These are phyloP conservation scores for Kazachstania kunashirensis DNA, from an alignment of 805 yeast species.

Conservation along the genomic window DNA sequence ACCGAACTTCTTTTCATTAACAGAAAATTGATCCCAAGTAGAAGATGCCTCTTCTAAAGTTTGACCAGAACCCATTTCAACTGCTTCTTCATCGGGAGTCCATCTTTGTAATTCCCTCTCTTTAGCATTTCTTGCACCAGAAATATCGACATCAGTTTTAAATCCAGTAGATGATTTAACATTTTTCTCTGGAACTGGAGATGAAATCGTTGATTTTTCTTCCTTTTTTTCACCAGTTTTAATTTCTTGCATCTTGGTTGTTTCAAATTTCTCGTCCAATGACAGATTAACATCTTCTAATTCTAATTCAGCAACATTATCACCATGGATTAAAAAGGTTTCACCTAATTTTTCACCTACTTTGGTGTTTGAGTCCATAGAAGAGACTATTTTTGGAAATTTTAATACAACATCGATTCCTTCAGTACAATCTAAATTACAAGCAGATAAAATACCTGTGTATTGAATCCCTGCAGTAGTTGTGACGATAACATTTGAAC, in stretches of 20 bases:
- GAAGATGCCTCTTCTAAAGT: slow-evolving; percentile 31
- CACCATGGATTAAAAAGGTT: slow-evolving; percentile 24
- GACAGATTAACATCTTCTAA: slow-evolving; percentile 28
- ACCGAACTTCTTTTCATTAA: slow-evolving; percentile 83
- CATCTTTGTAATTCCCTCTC: slow-evolving; percentile 77
- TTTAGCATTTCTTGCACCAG: slow-evolving; percentile 36
- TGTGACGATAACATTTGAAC: slow-evolving; percentile 48
- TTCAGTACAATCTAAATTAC: slow-evolving; percentile 32
- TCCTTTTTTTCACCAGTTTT: neutral
- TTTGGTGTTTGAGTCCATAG: slow-evolving; percentile 13
- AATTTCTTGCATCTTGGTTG: neutral
- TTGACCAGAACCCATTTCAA: slow-evolving; percentile 8
- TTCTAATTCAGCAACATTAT: slow-evolving; percentile 34
- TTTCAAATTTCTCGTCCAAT: slow-evolving; percentile 13
- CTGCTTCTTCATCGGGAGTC: slow-evolving; percentile 53
- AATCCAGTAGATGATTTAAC: slow-evolving; percentile 31
- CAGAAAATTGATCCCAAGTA: slow-evolving; percentile 89
- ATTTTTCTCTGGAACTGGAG: slow-evolving; percentile 7
- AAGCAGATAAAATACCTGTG: slow-evolving; percentile 49
- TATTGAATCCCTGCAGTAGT: slow-evolving; percentile 52
- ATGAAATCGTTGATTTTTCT: neutral
- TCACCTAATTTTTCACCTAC: slow-evolving; percentile 17
- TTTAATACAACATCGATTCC: slow-evolving; percentile 50
- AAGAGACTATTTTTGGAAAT: slow-evolving; percentile 35
- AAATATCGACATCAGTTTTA: slow-evolving; percentile 80